phyloP scores from a whole-genome alignment of 2,329 filamentous ascomycete genomes.

The Exophiala bonariae region DNA sequence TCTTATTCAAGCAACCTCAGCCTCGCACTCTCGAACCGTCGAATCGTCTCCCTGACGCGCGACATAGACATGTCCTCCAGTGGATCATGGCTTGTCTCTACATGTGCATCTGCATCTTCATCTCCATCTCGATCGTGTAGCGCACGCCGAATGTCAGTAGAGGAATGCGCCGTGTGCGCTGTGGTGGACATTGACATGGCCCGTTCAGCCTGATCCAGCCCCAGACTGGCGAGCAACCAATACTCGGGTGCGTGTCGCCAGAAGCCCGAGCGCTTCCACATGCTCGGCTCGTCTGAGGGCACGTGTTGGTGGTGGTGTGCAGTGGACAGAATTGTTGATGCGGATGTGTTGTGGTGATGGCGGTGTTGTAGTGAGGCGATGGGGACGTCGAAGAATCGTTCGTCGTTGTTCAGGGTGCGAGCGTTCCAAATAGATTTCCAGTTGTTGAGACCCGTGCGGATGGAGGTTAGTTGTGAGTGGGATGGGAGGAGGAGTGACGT shows the following conservation, averaged over 20 bases:
- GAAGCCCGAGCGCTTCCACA: constrained; percentile 39
- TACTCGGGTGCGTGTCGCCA: constrained; percentile 35
- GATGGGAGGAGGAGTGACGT: constrained; percentile 33
- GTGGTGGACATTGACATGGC: no score
- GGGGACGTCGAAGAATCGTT: constrained; percentile 4
- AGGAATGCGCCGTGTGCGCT: no score
- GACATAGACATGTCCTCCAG: no score
- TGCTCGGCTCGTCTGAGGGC: constrained; percentile 19
- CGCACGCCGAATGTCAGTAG: no score
- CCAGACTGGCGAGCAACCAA: constrained; percentile 37
- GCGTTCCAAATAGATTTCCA: constrained; percentile 25
- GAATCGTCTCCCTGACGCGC: no score
- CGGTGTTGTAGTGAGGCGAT: neutral
- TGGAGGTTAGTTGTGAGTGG: constrained; percentile 33
- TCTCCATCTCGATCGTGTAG: no score
- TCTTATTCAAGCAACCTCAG: constrained; percentile 2
- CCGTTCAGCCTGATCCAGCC: no score
- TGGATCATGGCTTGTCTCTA: no score
- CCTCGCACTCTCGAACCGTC: no score
- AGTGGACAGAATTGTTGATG: no score
- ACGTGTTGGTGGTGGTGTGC: constrained; percentile 13
- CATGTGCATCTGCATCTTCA: no score
- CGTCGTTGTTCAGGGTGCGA: neutral
- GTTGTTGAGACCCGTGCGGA: constrained; percentile 19
- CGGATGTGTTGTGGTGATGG: no score